Evolutionary conservation across 352 stramenopile species (phyloP), one percentile per base, ranked within the genome.

Genomic region (Phytophthora ramorum): DNA sequence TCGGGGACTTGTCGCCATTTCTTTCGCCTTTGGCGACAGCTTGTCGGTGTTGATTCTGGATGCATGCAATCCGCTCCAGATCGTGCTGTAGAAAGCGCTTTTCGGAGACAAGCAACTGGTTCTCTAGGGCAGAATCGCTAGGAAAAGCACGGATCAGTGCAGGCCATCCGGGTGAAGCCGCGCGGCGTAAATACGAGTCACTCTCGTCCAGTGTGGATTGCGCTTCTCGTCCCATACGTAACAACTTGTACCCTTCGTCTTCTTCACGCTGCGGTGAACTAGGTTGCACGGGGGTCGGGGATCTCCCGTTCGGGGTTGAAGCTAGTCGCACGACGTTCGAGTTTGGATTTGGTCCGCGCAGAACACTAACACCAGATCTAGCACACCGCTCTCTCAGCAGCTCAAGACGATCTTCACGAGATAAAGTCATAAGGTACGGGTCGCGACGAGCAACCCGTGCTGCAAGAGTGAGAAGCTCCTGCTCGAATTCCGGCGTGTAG

Each of bases 21-120:
- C 4, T 20, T n/a, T 67, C 60, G 9, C 12, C 51, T 20, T 51
- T 60, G 13, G 41, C 45, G 10, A 66, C n/a, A 41, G 57, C 45
- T 19, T 69, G 55, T 44, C 57, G 66, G 53, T 78, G 56, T 32
- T 71, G 61, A 4, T 28, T 62, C 17, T 69, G 51, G n/a, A 83
- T 58, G 2, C 37, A 28, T 12, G 44, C 61, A 19, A 87, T 80
- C 1, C 41, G 76, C 17, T 79, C 63, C 16, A 91, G 59, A 45
- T 93, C 85, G 46, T 82, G 62, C 20, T 85, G 73, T 12, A 93
- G 60, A 41, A 91, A 70, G 6, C 70, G 64, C 54, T 93, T 93
- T 57, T 90, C 77, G 3, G 64, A 64, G n/a, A 90, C 59, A 13
- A 91, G 68, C 22, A 93, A 55, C 16, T 81, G 53, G 7, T 78